Conservation (phyloP, 441 rosid genomes). For the Croton setiger region DNA sequence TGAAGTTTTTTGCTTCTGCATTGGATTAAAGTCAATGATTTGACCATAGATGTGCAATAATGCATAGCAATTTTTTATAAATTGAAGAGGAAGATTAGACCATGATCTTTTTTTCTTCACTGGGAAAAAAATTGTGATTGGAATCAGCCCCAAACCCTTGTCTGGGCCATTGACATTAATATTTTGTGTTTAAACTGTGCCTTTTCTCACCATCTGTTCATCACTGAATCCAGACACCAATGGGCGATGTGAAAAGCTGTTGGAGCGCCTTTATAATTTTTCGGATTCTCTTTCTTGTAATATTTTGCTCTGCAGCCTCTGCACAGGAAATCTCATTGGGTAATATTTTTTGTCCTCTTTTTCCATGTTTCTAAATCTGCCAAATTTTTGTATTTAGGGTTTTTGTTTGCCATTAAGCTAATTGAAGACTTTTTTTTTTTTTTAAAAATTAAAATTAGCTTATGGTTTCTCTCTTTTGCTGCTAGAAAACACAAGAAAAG, state of each 20-base stretch:
- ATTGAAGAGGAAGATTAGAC: too few relatives aligned
- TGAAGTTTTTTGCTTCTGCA: too few relatives aligned
- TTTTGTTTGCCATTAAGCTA: slow-evolving; percentile 1
- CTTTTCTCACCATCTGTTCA: slow-evolving; percentile 5
- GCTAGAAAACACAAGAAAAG: not conserved
- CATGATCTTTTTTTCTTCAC: too few relatives aligned
- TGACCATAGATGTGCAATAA: too few relatives aligned
- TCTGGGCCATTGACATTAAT: not conserved
- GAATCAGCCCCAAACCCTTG: not conserved
- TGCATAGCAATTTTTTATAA: too few relatives aligned
- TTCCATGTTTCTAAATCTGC: not conserved
- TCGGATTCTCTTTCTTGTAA: slow-evolving; percentile 27
- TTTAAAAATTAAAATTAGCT: slow-evolving; percentile 1
- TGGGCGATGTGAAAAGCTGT: slow-evolving; percentile 7
- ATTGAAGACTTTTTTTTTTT: not conserved
- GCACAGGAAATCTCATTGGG: slow-evolving; percentile 48
- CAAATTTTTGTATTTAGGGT: slow-evolving; percentile 34
- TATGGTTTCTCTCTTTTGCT: not conserved
- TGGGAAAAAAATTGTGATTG: too few relatives aligned
- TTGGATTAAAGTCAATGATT: too few relatives aligned
- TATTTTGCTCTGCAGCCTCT: slow-evolving; percentile 22
- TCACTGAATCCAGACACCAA: slow-evolving; percentile 14
- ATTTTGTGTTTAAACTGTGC: slow-evolving; percentile 24
- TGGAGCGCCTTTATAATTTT: slow-evolving; percentile 33
- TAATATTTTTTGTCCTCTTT: slow-evolving; percentile 17